Evolutionary conservation across 345 rosid species (phyloP), one percentile per base, ranked within the genome.

Genomic region (Garcia nutans): DNA sequence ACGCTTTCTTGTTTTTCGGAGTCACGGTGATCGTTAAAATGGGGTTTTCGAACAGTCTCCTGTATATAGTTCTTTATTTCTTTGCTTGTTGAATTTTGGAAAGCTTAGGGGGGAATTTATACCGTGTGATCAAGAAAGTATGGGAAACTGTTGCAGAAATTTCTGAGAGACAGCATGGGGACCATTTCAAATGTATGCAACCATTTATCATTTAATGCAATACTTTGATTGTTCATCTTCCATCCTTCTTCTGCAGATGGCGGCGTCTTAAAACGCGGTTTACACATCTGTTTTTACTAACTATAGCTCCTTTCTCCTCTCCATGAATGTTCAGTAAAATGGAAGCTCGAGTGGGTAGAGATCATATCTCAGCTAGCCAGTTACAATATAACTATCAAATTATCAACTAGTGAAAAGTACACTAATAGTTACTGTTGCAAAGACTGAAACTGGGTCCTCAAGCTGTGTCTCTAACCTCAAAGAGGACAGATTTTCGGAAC

Each of bases 261-360:
- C 64, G 20, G 81, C 77, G 63, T 66, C 77, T 61, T 1, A 3
- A n/a, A 52, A 73, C 74, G 22, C 65, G 77, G 77, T 73, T 73
- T 22, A 66, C 69, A 12, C 57, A 37, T 15, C 17, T 24, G 16
- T n/a, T 65, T 77, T 57, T 44, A 22, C n/a, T 0, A 28, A 6
- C 12, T 31, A 3, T 0, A 37, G 41, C 0, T 37, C 6, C 41
- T 37, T 37, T 37, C 41, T 0, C 41, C 41, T 3, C 41, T 37
- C 6, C 41, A 37, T 3, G 41, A 37, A 37, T 37, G 41, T 37
- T 37, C 41, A 37, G 41, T 37, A 37, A 37, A 37, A 37, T 37
- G 6, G 7, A 37, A 37, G 41, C 41, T 33, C 41, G 6, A 33
- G 41, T 33, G 41, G 41, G 41, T 5, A 33, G 41, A 4, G 6